Evolutionary conservation across 371 early-diverging fungal species (phyloP), one percentile per base, ranked within the genome.

Genomic region (Chytridium lagenaria): DNA sequence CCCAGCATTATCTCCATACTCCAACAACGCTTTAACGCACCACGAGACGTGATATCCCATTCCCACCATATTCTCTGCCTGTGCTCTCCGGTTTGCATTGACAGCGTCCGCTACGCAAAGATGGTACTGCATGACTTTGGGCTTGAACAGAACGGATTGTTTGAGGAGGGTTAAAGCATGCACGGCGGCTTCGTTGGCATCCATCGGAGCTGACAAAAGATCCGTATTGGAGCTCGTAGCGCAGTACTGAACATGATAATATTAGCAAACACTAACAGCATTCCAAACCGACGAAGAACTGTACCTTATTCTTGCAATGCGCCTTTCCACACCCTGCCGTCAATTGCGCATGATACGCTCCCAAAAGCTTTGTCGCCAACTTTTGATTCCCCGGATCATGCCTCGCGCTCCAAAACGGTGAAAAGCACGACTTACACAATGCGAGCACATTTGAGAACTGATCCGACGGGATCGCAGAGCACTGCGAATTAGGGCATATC

Each of bases 341-440:
- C 52, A 95, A 68, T 74, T 96, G 96, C 3, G 85, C 50, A 80
- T 94, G 93, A 70, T 93, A 85, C 44, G 83, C 83, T 1, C 88
- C 83, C 15, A 92, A 88, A n/a, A 95, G 78, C 44, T 92, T 86
- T 70, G 90, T 90, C 1, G 91, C 80, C 34, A 94, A 80, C 80
- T 91, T 93, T 64, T 86, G 82, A 79, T 92, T 84, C 26, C 83
- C 87, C 30, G 92, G 93, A 70, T 96, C 96, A 61, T 90, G 90
- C 31, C 89, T 84, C 16, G 93, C 85, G 0, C 87, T 82, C 90
- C 93, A 96, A 70, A 92, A 93, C 0, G 93, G 95, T 0, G 90
- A 91, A 83, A 92, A 96, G 76, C 95, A 96, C 50, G 83, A 80
- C 31, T 85, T 83, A 72, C 95, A 96, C 59, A 94, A 76, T 0